Base-by-base conservation (phyloP, 441 rosid species). In the Aquilaria agallochum region DNA sequence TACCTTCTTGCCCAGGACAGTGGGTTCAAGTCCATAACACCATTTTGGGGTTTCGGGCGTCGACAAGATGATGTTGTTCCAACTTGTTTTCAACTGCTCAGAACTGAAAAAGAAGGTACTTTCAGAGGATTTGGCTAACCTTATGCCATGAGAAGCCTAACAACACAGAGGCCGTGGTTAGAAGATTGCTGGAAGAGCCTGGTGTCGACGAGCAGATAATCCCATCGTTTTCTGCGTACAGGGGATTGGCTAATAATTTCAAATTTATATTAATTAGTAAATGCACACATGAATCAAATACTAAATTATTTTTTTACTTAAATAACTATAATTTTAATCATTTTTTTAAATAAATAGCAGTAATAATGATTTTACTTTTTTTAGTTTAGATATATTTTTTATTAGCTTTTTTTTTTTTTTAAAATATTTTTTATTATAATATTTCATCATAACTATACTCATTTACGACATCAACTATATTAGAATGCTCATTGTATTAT, bases 61-160 rank as follows among this genome's bases (percentile, higher is more conserved):
- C 0, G 82, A 86, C 40, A 83, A 80, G 64, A 78, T 84, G 50
- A 56, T 80, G 4, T 52, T 80, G 9, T 71, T 80, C 72, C 49
- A 70, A 72, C 9, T 1, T 5, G 57, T 78, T 40, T 74, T 80
- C 52, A 33, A 68, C 32, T 48, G 71, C 0, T 3, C 34, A 3
- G 52, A 50, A 3, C 76, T 75, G 32, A 80, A 59, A 62, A 48
- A 32, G 5, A 46, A 64, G 55, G 55, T 83, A 74, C 56, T 54
- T 52, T 20, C 80, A 72, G 1, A 69, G 73, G 57, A 66, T 83
- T 9, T 78, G 79, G 82, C 62, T 78, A 0, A 67, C 72, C 66
- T 50, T 74, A 68, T 13, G 14, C 51, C 9, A 13, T 3, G 64
- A 68, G 40, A 14, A n/a, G 49, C 8, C 6, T 0, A 1, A 9